Conservation (phyloP, 345 rosid species). For the Salix koriyanagi region DNA sequence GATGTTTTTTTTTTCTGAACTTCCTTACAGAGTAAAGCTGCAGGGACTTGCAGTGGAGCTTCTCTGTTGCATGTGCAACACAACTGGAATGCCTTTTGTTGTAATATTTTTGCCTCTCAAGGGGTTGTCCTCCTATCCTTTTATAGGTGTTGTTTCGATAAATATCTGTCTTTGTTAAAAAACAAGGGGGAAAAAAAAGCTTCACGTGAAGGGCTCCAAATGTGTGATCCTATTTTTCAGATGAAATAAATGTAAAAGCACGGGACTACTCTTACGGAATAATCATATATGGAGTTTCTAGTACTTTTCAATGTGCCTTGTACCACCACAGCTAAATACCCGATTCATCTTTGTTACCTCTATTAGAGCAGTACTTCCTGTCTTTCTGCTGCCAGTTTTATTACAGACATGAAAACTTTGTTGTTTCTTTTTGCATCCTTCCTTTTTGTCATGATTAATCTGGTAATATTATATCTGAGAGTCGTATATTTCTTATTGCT, state of each 20-base stretch:
- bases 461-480: background rate
- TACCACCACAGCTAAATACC: background rate
- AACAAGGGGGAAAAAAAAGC: background rate
- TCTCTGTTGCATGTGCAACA: background rate
- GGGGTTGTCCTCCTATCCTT: background rate
- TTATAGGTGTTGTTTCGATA: background rate
- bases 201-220: background rate
- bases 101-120: background rate
- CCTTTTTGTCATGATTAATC: background rate
- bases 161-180: background rate
- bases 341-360: background rate
- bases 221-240: background rate
- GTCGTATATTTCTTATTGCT: background rate
- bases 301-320: background rate
- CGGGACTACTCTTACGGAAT: background rate
- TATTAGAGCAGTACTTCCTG: background rate
- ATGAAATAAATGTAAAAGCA: background rate
- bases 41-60: background rate
- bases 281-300: background rate
- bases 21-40: background rate
- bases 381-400: background rate
- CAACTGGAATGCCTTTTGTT: background rate
- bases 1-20: background rate
- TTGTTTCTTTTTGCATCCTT: background rate
- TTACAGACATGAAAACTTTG: background rate